Evolutionary conservation across 2,329 filamentous ascomycete genomes (phyloP).

Genomic region (Ophiostoma sp.): DNA sequence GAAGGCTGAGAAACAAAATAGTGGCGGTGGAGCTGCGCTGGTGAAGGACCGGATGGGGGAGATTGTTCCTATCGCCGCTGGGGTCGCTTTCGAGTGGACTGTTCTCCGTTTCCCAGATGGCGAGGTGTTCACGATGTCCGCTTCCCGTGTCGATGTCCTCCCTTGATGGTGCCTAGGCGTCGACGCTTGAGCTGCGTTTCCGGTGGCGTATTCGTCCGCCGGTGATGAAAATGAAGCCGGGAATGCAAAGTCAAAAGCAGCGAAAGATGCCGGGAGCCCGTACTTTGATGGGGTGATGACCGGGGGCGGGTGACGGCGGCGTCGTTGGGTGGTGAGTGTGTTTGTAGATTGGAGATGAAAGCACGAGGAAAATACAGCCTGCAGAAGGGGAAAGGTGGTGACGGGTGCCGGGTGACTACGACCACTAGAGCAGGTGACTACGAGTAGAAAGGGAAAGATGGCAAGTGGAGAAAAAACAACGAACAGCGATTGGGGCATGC

Average conservation of each 20-base stretch:
- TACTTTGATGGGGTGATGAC: conserved; percentile 15
- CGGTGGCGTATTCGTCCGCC: not conserved
- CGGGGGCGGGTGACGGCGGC: not conserved
- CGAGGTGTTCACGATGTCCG: conserved; percentile 2
- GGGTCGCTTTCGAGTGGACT: not conserved
- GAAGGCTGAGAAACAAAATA: not conserved
- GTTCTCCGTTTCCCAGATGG: not conserved
- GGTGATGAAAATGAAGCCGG: not conserved
- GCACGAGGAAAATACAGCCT: conserved; percentile 14
- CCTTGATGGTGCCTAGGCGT: conserved; percentile 13
- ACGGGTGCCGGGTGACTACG: conserved; percentile 16
- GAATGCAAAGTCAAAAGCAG: not conserved
- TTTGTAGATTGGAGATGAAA: conserved; percentile 12
- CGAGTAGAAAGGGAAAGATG: conserved; percentile 6
- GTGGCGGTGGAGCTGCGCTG: not conserved
- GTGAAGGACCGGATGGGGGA: not conserved
- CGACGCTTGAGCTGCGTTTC: conserved; percentile 1
- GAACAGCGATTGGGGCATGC: not conserved
- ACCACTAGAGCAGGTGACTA: conserved; percentile 10
- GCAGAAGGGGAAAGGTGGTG: conserved; percentile 5
- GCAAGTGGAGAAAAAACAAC: conserved; percentile 11
- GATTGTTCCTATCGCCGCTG: not conserved
- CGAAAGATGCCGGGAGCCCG: not conserved
- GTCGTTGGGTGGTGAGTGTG: conserved; percentile 6
- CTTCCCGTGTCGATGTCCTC: not conserved